Base-by-base conservation (phyloP, 2,329 filamentous ascomycete genomes). In the Seiridium unicorne region DNA sequence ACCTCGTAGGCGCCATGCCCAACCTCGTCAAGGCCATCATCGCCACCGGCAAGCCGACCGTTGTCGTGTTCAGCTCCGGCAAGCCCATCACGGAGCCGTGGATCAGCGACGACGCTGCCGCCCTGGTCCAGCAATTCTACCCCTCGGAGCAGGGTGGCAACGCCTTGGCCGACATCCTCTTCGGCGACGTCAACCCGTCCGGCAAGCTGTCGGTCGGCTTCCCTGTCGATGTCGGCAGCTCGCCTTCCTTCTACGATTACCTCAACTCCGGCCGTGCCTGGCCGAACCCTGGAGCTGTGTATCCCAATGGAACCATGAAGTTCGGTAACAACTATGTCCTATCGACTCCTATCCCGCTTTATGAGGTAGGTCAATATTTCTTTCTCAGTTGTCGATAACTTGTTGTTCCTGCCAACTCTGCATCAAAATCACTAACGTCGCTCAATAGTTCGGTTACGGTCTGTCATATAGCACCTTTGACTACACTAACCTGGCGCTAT, bases 61-160 rank as follows among this genome's bases (percentile, higher is more conserved):
- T 91, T 40, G 86, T 91, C 4, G 85, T 91, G 10, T 88, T 85
- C 73, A 85, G 82, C 63, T 87, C 84, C 8, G 89, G 89, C 51
- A 92, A 91, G 69, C 89, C 89, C 3, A 76, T 92, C 60, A 89
- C 88, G 0, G 89, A 91, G 71, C 81, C 86, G 4, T 92, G 89
- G 89, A 88, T 92, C 69, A 86, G 86, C 0, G 78, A 83, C 38
- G 79, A 81, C 34, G 87, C 89, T 0, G 79, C 85, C 0, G 88
- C 87, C 0, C 80, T 92, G 0, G 76, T 92, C 0, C 89, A 92
- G 69, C 89, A 91, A 72, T 92, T 92, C 74, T 92, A 92, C 66
- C 87, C 88, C 5, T 88, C 86, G 0, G 88, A 91, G 66, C 78
- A 90, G 74, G 88, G 87, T 32, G 88, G 88, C 0, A 77, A 86